Evolutionary conservation across 768 basidiomycete genomes (phyloP), one percentile per base, ranked within the genome.

Genomic region (Cyclocybe aegerita): DNA sequence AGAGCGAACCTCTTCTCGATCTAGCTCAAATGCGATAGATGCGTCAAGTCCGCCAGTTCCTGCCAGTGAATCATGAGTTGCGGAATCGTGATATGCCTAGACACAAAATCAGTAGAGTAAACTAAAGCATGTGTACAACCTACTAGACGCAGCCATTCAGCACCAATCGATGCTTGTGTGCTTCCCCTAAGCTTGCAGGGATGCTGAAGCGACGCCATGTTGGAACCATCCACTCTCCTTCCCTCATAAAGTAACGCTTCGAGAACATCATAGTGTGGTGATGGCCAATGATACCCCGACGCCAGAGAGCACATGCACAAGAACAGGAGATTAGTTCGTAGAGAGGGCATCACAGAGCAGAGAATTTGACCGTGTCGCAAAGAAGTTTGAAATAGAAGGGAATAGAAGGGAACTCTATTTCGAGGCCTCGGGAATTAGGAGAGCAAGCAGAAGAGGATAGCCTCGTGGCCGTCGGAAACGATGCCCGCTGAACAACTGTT

Each of bases 41-140:
- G 58, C 64, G 39, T 67, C 66, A 36, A 65, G 54, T n/a, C 65
- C 65, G 1, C 65, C 63, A 6, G 60, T 56, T 17, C 64, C 66
- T 7, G 59, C 52, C 16, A 43, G 49, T 1, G 47, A 44, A 48
- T 64, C 50, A 51, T 62, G 57, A 9, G 66, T 67, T 17, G 63
- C 56, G 38, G 49, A 49, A 46, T 65, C 64, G 39, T 67, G 64
- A 39, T 57, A 67, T 1, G 62, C 34, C 42, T 15, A 23, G 23
- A 23, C 5, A 23, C 23, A 23, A 23, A 23, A 23, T 9, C 7
- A 34, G 10, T 11, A 37, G 34, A 11, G 32, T 16, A 42, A 29
- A 40, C 14, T 9, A 38, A 6, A 11, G 17, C 42, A 15, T 15
- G 16, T 23, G 31, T 15, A 12, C 29, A 32, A 51, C 56, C 12